Evolutionary conservation across 1,284 basidiomycete species (phyloP).

Genomic region (Apiotrichum mycotoxinovorans): DNA sequence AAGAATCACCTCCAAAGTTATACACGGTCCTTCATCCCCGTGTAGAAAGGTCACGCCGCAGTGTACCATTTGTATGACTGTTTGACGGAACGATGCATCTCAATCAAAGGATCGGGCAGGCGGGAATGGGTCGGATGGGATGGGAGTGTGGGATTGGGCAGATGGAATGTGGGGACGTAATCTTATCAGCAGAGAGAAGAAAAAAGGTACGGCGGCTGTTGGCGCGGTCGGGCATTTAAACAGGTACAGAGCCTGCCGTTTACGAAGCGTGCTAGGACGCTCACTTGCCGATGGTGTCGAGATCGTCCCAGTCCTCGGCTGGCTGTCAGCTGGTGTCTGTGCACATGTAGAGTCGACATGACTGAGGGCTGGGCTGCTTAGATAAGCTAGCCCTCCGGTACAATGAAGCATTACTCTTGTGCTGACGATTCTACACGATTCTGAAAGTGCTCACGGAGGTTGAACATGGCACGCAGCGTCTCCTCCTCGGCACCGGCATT

Average conservation of each 20-base stretch:
- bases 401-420: too few relatives aligned
- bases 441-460: slow-evolving; percentile 40
- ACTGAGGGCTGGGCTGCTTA: too few relatives aligned
- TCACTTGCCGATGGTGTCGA: slow-evolving; percentile 8
- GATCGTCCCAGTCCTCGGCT: slow-evolving; percentile 28
- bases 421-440: too few relatives aligned
- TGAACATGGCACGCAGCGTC: slow-evolving; percentile 27
- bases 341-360: too few relatives aligned
- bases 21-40: neutral
- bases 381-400: too few relatives aligned
- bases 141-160: too few relatives aligned
- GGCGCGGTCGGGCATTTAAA: neutral
- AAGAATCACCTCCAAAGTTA: neutral
- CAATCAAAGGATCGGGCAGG: neutral
- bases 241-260: neutral
- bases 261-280: too few relatives aligned
- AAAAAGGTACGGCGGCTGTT: too few relatives aligned
- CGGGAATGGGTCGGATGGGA: too few relatives aligned
- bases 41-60: neutral
- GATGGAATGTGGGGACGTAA: neutral
- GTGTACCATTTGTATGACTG: slow-evolving; percentile 18
- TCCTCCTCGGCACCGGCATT: slow-evolving; percentile 15
- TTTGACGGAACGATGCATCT: slow-evolving; percentile 16
- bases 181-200: too few relatives aligned
- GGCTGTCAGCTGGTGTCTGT: neutral